Conservation (phyloP, 768 basidiomycete genomes). For the Leccinum pellstonianum region DNA sequence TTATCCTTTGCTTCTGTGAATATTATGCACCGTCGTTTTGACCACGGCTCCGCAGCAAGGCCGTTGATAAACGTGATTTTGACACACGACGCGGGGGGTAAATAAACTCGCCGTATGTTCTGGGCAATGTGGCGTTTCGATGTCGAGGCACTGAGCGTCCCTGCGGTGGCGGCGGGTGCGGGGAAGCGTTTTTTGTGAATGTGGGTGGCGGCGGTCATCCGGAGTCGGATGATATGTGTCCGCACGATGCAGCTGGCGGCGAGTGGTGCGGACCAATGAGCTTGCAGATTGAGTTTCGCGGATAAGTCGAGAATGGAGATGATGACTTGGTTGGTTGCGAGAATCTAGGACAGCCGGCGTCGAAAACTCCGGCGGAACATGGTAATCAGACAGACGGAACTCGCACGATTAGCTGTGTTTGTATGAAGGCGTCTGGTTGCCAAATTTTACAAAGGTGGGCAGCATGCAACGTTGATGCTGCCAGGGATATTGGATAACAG, state of each 20-base stretch:
- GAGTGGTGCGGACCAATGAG: not conserved
- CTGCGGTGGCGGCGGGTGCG: slow-evolving; percentile 29
- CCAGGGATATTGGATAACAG: slow-evolving; percentile 1
- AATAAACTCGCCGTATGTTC: slow-evolving; percentile 10
- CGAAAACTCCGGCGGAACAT: not conserved
- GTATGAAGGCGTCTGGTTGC: not conserved
- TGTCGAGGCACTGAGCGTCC: not conserved
- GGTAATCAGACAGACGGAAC: not conserved
- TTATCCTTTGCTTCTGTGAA: not conserved
- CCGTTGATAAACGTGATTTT: slow-evolving; percentile 3
- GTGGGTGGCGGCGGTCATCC: slow-evolving; percentile 9
- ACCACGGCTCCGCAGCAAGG: not conserved
- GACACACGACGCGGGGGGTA: slow-evolving; percentile 10
- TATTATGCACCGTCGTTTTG: not conserved
- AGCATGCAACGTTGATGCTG: not conserved
- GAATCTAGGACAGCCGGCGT: not conserved
- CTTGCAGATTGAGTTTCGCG: not conserved
- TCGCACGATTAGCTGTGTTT: not conserved
- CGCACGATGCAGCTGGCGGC: not conserved
- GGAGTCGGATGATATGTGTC: not conserved
- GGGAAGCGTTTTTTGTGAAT: slow-evolving; percentile 9
- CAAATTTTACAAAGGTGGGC: not conserved
- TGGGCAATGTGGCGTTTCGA: slow-evolving; percentile 9
- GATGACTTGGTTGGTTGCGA: not conserved
- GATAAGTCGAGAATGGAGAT: not conserved